Base-by-base conservation (phyloP, 768 basidiomycete species). In the Panus rudis region DNA sequence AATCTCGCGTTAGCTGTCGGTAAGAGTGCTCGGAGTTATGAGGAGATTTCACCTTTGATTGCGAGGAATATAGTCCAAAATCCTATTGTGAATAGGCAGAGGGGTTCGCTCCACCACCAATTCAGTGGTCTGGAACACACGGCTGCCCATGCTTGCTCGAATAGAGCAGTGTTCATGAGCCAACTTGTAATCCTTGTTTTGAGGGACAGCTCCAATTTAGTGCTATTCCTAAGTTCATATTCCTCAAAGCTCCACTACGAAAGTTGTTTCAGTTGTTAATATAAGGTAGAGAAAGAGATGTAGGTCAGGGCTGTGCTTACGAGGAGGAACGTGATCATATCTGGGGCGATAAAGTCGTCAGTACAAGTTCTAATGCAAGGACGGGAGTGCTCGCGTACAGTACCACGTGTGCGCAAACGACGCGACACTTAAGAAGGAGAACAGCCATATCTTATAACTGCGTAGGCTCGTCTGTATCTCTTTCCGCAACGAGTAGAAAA, bases 51-150 rank as follows among this genome's bases (percentile, higher is more conserved):
- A 78, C 83, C 77, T 65, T 81, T 67, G 4, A 60, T 60, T 12
- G 62, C 61, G 1, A 82, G 52, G 45, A 79, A 71, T 1, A 74
- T 56, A 0, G 77, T 76, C 72, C 76, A 77, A 13, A 69, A 63
- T 1, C 78, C 76, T 5, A 68, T 72, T 4, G 80, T 79, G 62
- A 70, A 81, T 17, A 77, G 51, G 54, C 78, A 81, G 12, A 81
- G 58, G 53, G 81, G 77, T 56, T 80, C 73, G 49, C 75, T 76
- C 78, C 80, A 81, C 81, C 80, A 84, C 80, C 80, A 84, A 37
- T 73, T 75, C 33, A 69, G 45, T 0, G 66, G 60, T 23, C 69
- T 67, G 17, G 26, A 59, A 17, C 42, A 44, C 12, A 75, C 71
- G 39, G 55, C 51, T 2, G 47, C 41, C 71, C 71, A 72, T 2